These are phyloP conservation scores for Thelonectria discophora DNA, from an alignment of 2,329 filamentous ascomycete genomes.

Conservation along the genomic window DNA sequence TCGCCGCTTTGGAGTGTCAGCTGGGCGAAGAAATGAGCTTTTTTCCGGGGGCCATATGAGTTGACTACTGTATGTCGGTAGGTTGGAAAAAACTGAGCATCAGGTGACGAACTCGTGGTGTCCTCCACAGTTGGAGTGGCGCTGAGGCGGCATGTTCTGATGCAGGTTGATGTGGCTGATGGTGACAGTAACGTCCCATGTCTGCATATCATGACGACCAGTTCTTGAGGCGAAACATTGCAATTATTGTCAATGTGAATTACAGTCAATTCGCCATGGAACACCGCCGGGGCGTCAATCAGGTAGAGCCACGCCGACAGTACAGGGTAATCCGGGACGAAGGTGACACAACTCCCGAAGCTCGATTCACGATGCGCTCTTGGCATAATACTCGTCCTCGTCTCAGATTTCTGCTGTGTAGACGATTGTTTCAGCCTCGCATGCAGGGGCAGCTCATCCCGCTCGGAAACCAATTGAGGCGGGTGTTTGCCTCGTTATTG, in stretches of 20 bases:
- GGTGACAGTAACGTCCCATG: background rate
- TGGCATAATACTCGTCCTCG: constrained; percentile 3
- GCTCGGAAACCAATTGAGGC: background rate
- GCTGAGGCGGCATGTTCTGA: background rate
- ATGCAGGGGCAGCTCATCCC: constrained; percentile 19
- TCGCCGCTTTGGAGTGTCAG: constrained; percentile 7
- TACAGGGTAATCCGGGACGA: background rate
- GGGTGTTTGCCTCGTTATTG: background rate
- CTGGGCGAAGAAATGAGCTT: background rate
- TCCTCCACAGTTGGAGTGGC: background rate
- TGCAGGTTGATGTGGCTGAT: background rate
- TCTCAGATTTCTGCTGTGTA: constrained; percentile 8
- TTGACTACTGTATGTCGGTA: too few species aligned
- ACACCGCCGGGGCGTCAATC: too few species aligned
- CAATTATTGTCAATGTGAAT: background rate
- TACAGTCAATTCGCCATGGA: background rate
- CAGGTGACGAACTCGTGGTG: background rate
- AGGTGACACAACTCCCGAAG: background rate
- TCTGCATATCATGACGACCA: background rate
- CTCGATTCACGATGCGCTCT: background rate
- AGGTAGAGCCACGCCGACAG: background rate
- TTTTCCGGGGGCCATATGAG: too few species aligned
- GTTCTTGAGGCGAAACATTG: background rate
- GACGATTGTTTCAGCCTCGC: constrained; percentile 17
- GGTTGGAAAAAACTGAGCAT: constrained; percentile 3